Evolutionary conservation across 768 basidiomycete genomes (phyloP).

Genomic region (Neoboletus subvelutipes): DNA sequence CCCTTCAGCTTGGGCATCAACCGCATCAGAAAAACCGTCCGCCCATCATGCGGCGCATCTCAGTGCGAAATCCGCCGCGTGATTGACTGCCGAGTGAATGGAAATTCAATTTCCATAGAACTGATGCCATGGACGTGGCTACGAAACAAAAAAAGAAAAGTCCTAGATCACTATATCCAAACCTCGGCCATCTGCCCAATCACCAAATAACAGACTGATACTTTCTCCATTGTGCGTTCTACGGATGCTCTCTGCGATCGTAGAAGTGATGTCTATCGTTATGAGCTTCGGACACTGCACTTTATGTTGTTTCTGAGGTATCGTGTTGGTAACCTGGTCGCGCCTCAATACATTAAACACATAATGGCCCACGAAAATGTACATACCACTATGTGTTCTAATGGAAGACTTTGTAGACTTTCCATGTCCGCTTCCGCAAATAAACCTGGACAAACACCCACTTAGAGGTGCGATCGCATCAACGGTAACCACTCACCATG

Average conservation of each 20-base stretch:
- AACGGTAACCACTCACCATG: slow-evolving; percentile 60
- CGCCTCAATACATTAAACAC: slow-evolving; percentile 5
- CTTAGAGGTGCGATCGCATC: slow-evolving; percentile 7
- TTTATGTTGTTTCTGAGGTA: slow-evolving; percentile 77
- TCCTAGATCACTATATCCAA: slow-evolving; percentile 29
- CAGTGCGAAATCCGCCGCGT: not conserved
- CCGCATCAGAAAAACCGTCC: not conserved
- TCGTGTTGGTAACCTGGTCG: slow-evolving; percentile 89
- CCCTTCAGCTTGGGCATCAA: not conserved
- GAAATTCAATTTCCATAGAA: not conserved
- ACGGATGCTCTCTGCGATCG: slow-evolving; percentile 94
- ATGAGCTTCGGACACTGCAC: slow-evolving; percentile 70
- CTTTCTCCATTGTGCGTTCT: slow-evolving; percentile 94
- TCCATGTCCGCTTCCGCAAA: slow-evolving; percentile 75
- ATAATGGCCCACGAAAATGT: not conserved
- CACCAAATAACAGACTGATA: slow-evolving; percentile 84
- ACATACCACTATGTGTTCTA: slow-evolving; percentile 84
- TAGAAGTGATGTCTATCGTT: slow-evolving; percentile 87
- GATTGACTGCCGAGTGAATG: not conserved
- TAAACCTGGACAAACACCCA: slow-evolving; percentile 49
- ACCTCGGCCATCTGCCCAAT: slow-evolving; percentile 58
- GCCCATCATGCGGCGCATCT: not conserved
- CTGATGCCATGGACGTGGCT: not conserved
- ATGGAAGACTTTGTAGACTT: slow-evolving; percentile 65
- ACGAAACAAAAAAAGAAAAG: not conserved